phyloP scores from a whole-genome alignment of 2,329 filamentous ascomycete species.

The Nothopassalora personata region DNA sequence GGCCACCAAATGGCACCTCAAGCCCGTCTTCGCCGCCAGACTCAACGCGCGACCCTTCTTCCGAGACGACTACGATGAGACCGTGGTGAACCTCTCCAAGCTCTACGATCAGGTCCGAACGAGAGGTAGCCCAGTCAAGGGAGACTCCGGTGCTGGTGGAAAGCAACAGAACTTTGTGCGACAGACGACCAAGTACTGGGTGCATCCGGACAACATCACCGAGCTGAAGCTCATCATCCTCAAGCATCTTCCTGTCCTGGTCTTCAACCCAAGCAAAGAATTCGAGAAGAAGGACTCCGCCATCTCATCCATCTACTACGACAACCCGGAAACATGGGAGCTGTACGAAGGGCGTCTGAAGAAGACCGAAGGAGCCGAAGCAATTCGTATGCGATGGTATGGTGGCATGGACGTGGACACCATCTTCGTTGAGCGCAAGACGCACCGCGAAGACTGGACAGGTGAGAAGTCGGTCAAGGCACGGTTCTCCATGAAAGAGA shows the following conservation, averaged over 20 bases:
- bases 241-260: slow-evolving; percentile 92
- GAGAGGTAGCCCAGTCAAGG: slow-evolving; percentile 83
- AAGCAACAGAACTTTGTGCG: slow-evolving; percentile 92
- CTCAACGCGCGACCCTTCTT: slow-evolving; percentile 97
- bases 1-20: slow-evolving; percentile 87
- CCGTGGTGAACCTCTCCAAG: slow-evolving; percentile 89
- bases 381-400: slow-evolving; percentile 94
- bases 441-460: slow-evolving; percentile 97
- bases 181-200: slow-evolving; percentile 99
- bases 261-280: slow-evolving; percentile 96
- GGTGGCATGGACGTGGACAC: slow-evolving; percentile 92
- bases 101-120: slow-evolving; percentile 94
- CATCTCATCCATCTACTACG: slow-evolving; percentile 98
- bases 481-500: slow-evolving; percentile 90
- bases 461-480: slow-evolving; percentile 99
- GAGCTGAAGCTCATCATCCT: slow-evolving; percentile 96
- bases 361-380: slow-evolving; percentile 96
- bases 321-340: slow-evolving; percentile 91
- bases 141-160: slow-evolving; percentile 85
- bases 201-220: slow-evolving; percentile 96
- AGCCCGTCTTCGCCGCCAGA: slow-evolving; percentile 89
- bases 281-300: slow-evolving; percentile 86
- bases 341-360: slow-evolving; percentile 90
- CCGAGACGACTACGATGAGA: slow-evolving; percentile 96
- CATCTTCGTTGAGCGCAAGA: slow-evolving; percentile 96